These are phyloP conservation scores for Gnomoniopsis smithogilvyi DNA, from an alignment of 2,329 filamentous ascomycete genomes.

Conservation along the genomic window DNA sequence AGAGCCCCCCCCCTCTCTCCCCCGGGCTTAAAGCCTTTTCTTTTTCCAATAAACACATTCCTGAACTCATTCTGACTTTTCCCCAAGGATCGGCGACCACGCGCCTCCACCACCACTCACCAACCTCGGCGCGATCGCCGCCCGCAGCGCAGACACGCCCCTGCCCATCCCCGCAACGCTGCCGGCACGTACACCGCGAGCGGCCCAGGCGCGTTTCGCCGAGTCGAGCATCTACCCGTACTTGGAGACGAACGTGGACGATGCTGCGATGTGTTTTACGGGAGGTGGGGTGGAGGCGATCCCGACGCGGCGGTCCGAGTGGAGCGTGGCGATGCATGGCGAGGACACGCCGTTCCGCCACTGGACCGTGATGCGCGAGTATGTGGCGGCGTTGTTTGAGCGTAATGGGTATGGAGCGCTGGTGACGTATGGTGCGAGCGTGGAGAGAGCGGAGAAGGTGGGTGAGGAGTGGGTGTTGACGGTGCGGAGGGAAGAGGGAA, in stretches of 20 bases:
- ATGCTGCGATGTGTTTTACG: conserved; percentile 57
- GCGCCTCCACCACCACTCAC: conserved; percentile 36
- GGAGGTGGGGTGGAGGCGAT: conserved; percentile 42
- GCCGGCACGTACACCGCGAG: too few relatives aligned
- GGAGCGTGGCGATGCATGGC: conserved; percentile 48
- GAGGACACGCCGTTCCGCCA: conserved; percentile 59
- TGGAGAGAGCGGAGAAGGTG: conserved; percentile 54
- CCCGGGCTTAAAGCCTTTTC: too few relatives aligned
- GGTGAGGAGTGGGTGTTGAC: conserved; percentile 50
- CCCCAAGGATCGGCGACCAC: too few relatives aligned
- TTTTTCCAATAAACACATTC: too few relatives aligned
- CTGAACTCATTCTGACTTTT: too few relatives aligned
- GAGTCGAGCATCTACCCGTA: conserved; percentile 52
- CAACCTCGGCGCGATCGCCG: conserved; percentile 43
- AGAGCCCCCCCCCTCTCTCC: too few relatives aligned
- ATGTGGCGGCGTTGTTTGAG: conserved; percentile 49
- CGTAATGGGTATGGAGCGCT: conserved; percentile 51
- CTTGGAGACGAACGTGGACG: conserved; percentile 59
- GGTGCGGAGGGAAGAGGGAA: conserved; percentile 37
- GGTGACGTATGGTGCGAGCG: conserved; percentile 56
- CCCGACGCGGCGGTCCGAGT: conserved; percentile 36
- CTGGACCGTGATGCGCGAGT: conserved; percentile 54
- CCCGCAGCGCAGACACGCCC: conserved; percentile 47
- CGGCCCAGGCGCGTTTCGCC: conserved; percentile 48
- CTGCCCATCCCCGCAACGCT: conserved; percentile 48